Conservation (phyloP, 345 rosid species). For the Psidium friedrichsthalianum region DNA sequence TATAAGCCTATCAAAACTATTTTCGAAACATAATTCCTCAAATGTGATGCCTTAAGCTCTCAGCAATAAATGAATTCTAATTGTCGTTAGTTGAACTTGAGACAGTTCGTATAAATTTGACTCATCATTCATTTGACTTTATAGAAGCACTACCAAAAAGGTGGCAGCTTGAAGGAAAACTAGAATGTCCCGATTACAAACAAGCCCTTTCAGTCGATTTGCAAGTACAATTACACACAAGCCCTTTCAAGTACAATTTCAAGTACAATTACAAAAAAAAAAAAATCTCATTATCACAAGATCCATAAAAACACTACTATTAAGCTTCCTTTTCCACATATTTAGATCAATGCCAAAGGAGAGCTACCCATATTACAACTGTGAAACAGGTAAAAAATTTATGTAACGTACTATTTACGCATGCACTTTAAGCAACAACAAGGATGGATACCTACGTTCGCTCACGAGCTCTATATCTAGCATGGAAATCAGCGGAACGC, state of each 20-base stretch:
- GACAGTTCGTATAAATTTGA: background rate
- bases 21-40: background rate
- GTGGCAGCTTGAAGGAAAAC: background rate
- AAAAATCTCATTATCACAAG: background rate
- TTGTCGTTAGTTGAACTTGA: background rate
- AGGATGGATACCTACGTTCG: conserved; percentile 75
- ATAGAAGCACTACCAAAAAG: background rate
- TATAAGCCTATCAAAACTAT: background rate
- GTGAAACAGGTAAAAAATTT: background rate
- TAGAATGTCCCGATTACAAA: background rate
- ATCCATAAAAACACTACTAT: background rate
- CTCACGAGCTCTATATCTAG: conserved; percentile 76
- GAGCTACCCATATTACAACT: background rate
- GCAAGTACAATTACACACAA: background rate
- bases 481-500: conserved; percentile 76
- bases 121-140: background rate
- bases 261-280: too few relatives aligned
- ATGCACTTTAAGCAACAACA: background rate
- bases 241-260: too few relatives aligned
- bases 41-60: background rate
- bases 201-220: background rate
- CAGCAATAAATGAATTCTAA: background rate
- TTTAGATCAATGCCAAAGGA: background rate
- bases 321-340: background rate
- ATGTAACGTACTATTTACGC: background rate